A percentile compares a stretch with the other conserved stretches of the same genome.
Evolutionary conservation across 2,329 filamentous ascomycete species (phyloP).

Genomic region (Penicillium sp.): DNA sequence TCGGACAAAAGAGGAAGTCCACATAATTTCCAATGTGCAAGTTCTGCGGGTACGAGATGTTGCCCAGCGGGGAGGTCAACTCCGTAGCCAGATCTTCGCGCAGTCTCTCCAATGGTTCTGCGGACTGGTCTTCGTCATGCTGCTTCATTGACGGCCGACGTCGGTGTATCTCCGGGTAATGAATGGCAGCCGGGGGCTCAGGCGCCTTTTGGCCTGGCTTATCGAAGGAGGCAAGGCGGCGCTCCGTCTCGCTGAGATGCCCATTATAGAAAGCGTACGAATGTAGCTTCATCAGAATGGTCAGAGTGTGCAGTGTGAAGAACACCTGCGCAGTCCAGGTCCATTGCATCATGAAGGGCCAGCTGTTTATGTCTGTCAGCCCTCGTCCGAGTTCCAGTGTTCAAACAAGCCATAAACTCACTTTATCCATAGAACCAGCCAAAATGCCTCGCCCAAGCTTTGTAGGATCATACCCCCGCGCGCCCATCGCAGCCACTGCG

Average conservation of each 20-base stretch:
- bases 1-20: slow-evolving; percentile 89
- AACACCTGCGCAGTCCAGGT: slow-evolving; percentile 98
- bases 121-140: slow-evolving; percentile 37
- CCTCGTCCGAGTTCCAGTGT: neutral
- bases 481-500: slow-evolving; percentile 66
- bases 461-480: slow-evolving; percentile 77
- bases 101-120: slow-evolving; percentile 62
- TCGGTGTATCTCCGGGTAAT: slow-evolving; percentile 64
- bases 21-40: slow-evolving; percentile 77
- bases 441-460: slow-evolving; percentile 74
- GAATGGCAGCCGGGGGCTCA: slow-evolving; percentile 62
- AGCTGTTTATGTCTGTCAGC: slow-evolving; percentile 43
- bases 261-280: slow-evolving; percentile 98
- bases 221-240: slow-evolving; percentile 77
- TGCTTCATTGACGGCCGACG: slow-evolving; percentile 30
- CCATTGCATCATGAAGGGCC: slow-evolving; percentile 85
- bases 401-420: slow-evolving; percentile 36
- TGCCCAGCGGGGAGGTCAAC: slow-evolving; percentile 84
- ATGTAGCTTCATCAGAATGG: slow-evolving; percentile 98
- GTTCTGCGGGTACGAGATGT: slow-evolving; percentile 86
- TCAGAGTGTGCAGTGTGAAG: slow-evolving; percentile 84
- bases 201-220: slow-evolving; percentile 66
- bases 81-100: slow-evolving; percentile 87
- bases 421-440: slow-evolving; percentile 79
- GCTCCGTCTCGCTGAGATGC: slow-evolving; percentile 83